Base-by-base conservation (phyloP, 164 flowering plant species). In the Buxus sempervirens region DNA sequence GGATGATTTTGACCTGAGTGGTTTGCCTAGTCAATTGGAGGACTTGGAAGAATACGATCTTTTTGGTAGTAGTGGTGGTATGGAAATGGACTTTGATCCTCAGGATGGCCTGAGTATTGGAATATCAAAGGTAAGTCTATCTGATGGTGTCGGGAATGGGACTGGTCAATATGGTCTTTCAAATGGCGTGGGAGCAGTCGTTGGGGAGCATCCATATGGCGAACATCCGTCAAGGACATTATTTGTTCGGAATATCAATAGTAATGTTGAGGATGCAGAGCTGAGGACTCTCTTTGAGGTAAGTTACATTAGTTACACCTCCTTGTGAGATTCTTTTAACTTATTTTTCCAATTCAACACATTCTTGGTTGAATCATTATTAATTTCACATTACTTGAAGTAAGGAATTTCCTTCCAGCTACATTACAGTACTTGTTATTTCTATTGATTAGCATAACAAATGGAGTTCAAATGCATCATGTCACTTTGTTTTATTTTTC, bases 201-300 rank as follows among this genome's bases (percentile, higher is more conserved):
- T 91, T 49, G 98, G 99, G 21, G 99, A 96, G 62, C 99, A 96
- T 75, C 99, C 98, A 22, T 93, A 82, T 73, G 99, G 99, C 8
- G 98, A 96, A 78, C 99, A 93, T 80, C 99, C 99, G 62, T 96
- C 99, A 1, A 85, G 99, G 74, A 96, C 99, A 54, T 76, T 96
- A 68, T 96, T 96, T 78, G 99, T 96, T 64, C 86, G 99, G 24
- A 96, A 96, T 70, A 96, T 96, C 21, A 96, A 96, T 74, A 96
- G 99, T 69, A 93, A 91, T 75, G 97, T 96, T 60, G 99, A 96
- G 76, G 99, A 96, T 69, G 83, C 90, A 20, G 99, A 96, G 76
- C 78, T 96, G 66, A 85, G 74, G 72, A 66, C 82, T 49, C 90
- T 96, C 32, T 96, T 96, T 79, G 98, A 96, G 99, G 99, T 96